Percentiles rank a stretch among this genome's conserved stretches.
Evolutionary conservation across 345 rosid genomes (phyloP).

Genomic region (Alliaria petiolata): DNA sequence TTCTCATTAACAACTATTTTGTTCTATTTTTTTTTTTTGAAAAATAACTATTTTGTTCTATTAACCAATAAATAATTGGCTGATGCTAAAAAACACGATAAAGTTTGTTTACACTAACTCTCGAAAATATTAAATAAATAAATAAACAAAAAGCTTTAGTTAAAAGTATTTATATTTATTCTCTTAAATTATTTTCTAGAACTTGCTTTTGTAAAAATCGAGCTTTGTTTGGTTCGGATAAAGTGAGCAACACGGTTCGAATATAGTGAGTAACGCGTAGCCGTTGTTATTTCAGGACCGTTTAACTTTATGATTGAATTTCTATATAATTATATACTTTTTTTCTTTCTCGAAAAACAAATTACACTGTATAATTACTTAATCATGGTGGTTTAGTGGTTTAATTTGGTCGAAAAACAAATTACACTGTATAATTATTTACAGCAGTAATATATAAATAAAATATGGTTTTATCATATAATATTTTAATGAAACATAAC

Average conservation of each 20-base stretch:
- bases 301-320: neutral
- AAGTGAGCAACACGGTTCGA: constrained; percentile 24
- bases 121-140: neutral
- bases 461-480: neutral
- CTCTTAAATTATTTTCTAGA: neutral
- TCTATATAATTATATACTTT: no score
- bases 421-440: no score
- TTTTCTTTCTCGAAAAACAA: no score
- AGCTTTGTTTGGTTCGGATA: constrained; percentile 18
- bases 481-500: neutral
- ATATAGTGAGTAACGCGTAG: constrained; percentile 16
- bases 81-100: neutral
- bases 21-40: neutral
- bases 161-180: neutral
- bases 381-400: neutral
- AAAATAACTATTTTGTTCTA: neutral
- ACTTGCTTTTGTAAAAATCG: constrained; percentile 4
- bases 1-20: neutral
- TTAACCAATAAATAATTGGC: neutral
- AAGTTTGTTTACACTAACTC: neutral
- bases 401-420: no score
- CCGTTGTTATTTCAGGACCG: neutral
- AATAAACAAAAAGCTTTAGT: neutral
- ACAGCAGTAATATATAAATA: neutral
- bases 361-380: neutral